Evolutionary conservation across 495 filamentous ascomycete genomes (phyloP).

Genomic region (Trypethelium eluteriae): DNA sequence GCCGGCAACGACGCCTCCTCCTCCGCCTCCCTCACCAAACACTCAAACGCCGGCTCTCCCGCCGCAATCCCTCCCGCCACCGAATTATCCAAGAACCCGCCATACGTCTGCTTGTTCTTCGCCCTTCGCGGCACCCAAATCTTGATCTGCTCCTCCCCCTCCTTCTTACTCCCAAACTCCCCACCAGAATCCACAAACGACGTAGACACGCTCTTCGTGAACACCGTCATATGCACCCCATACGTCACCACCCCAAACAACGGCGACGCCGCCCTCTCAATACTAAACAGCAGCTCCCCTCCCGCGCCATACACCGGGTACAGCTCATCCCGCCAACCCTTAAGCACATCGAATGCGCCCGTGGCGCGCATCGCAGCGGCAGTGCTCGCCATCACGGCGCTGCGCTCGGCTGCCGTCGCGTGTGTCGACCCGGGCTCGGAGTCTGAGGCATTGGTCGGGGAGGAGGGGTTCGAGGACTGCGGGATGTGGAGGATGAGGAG

Average conservation of each 20-base stretch:
- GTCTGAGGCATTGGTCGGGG: background rate
- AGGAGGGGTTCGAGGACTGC: background rate
- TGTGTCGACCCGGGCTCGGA: constrained; percentile 17
- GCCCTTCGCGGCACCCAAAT: constrained; percentile 81
- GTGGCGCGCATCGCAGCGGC: constrained; percentile 56
- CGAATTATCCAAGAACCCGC: constrained; percentile 84
- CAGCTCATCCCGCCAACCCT: constrained; percentile 80
- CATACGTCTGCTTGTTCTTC: constrained; percentile 72
- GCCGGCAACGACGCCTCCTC: constrained; percentile 87
- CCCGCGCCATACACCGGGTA: constrained; percentile 71
- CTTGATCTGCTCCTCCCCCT: constrained; percentile 51
- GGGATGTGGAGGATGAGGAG: constrained; percentile 28
- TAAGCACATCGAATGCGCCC: constrained; percentile 60
- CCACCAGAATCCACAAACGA: constrained; percentile 14
- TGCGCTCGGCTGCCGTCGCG: constrained; percentile 42
- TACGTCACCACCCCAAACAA: constrained; percentile 85
- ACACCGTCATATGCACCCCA: constrained; percentile 84
- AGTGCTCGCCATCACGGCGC: constrained; percentile 49
- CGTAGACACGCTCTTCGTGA: constrained; percentile 37
- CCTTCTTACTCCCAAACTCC: constrained; percentile 15
- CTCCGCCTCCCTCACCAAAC: constrained; percentile 72
- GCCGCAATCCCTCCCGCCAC: constrained; percentile 85
- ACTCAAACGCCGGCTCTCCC: constrained; percentile 66
- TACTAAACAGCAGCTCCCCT: constrained; percentile 58
- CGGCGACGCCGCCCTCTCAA: constrained; percentile 70